Evolutionary conservation across 257 asterid genomes (phyloP).

Genomic region (Rubia yunnanensis): DNA sequence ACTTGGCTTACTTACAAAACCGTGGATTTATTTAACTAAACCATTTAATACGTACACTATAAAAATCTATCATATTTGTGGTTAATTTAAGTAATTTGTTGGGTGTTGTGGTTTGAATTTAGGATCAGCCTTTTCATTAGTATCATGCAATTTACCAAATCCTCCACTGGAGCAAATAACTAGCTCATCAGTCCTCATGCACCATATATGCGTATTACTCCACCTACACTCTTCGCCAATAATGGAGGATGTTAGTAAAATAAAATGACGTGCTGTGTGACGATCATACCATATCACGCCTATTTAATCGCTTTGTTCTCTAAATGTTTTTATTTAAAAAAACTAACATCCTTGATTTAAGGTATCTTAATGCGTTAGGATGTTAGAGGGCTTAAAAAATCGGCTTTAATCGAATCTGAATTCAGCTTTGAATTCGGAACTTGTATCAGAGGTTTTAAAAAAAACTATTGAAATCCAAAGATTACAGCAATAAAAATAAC

Average conservation of each 20-base stretch:
- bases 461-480: too few relatives aligned
- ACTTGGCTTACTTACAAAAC: not conserved
- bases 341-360: too few relatives aligned
- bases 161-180: not conserved
- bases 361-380: too few relatives aligned
- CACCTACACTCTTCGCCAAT: not conserved
- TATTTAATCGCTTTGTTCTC: not conserved
- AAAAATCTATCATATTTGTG: not conserved
- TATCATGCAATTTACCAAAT: conserved; percentile 6
- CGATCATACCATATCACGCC: conserved; percentile 1
- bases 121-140: not conserved
- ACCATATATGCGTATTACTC: not conserved
- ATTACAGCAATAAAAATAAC: too few relatives aligned
- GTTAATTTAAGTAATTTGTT: not conserved
- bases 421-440: too few relatives aligned
- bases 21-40: too few relatives aligned
- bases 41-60: too few relatives aligned
- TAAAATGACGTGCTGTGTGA: not conserved
- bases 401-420: too few relatives aligned
- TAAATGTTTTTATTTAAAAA: not conserved
- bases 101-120: conserved; percentile 5
- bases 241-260: not conserved
- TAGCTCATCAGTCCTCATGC: not conserved
- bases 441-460: too few relatives aligned
- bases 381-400: too few relatives aligned